phyloP scores from a whole-genome alignment of 2,329 filamentous ascomycete species.

The Sclerotiophoma versabilis region DNA sequence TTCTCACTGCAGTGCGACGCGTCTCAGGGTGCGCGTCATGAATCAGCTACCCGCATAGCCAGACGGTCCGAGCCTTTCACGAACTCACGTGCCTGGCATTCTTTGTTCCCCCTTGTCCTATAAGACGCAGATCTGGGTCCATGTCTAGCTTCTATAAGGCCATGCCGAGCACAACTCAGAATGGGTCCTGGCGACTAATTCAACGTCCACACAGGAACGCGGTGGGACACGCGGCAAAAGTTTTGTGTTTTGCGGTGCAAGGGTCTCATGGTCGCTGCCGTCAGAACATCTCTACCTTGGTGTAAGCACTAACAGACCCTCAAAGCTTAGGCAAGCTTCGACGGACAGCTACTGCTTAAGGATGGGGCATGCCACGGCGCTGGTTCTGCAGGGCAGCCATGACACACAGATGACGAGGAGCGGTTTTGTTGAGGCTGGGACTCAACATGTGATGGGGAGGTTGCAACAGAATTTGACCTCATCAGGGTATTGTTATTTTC shows the following conservation, averaged over 20 bases:
- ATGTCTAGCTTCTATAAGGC: background rate
- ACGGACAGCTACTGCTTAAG: background rate
- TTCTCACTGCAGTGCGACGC: background rate
- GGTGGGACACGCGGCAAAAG: background rate
- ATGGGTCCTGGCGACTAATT: no score
- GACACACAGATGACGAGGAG: background rate
- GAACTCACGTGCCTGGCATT: slow-evolving; percentile 7
- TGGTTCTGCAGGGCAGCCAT: slow-evolving; percentile 1
- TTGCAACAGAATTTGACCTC: background rate
- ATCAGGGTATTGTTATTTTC: slow-evolving; percentile 8
- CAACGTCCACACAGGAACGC: background rate
- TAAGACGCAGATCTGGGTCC: slow-evolving; percentile 7
- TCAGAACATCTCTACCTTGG: background rate
- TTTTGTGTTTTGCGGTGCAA: background rate
- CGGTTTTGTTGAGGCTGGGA: background rate
- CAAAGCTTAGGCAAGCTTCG: background rate
- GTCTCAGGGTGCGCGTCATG: background rate
- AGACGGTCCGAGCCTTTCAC: slow-evolving; percentile 5
- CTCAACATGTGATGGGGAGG: background rate
- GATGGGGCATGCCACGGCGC: background rate
- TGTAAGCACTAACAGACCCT: background rate
- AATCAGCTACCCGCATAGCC: slow-evolving; percentile 8
- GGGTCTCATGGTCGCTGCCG: background rate
- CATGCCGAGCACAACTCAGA: background rate
- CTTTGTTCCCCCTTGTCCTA: background rate